Percentiles rank a stretch among this genome's conserved stretches.
phyloP scores from a whole-genome alignment of 805 yeast species.

The Kluyveromyces dobzhanskii region DNA sequence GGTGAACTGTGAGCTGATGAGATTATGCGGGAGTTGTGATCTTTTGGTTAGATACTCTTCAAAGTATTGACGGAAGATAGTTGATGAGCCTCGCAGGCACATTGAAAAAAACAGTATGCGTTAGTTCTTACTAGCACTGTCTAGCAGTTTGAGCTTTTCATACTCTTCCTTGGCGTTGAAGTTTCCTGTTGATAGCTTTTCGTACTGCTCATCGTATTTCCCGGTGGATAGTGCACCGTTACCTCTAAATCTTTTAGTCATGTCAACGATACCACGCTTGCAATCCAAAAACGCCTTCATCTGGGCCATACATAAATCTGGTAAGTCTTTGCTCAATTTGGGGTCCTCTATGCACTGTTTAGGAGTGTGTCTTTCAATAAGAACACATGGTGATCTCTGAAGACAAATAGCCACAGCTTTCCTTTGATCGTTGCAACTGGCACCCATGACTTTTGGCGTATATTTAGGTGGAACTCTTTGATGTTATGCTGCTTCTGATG shows the following conservation, averaged over 20 bases:
- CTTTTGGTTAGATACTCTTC: no score
- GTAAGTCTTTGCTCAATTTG: constrained; percentile 63
- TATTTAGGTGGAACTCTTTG: no score
- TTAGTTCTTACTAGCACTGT: constrained; percentile 39
- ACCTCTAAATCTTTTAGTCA: constrained; percentile 86
- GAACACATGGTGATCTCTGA: constrained; percentile 93
- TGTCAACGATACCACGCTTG: constrained; percentile 82
- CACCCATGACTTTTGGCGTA: constrained; percentile 38
- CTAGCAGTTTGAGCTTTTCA: constrained; percentile 55
- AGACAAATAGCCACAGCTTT: constrained; percentile 93
- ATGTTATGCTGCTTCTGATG: no score
- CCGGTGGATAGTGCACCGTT: constrained; percentile 93
- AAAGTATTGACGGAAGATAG: no score
- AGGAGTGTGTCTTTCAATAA: constrained; percentile 83
- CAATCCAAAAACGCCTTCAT: constrained; percentile 84
- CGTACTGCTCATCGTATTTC: constrained; percentile 80
- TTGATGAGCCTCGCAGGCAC: no score
- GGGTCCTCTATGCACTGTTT: constrained; percentile 81
- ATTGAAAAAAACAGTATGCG: background rate
- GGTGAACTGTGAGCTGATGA: no score
- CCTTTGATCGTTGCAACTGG: constrained; percentile 89
- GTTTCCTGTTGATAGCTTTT: constrained; percentile 68
- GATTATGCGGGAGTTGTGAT: no score
- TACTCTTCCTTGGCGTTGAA: constrained; percentile 78
- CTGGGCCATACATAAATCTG: constrained; percentile 81